Conservation (phyloP, 257 asterid genomes). For the Phtheirospermum japonicum region DNA sequence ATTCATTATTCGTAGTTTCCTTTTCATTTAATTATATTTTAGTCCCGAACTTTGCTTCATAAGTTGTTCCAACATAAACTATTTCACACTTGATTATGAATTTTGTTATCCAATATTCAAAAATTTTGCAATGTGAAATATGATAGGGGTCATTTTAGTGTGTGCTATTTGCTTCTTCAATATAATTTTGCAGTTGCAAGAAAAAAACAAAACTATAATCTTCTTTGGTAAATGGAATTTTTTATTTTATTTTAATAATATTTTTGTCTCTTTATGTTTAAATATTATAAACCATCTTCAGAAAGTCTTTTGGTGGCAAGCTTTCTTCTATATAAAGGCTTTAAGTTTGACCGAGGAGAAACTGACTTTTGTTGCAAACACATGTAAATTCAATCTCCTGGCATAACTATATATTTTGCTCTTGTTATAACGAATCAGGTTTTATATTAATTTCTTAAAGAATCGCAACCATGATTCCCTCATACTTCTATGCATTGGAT, state of each 20-base stretch:
- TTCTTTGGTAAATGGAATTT: not conserved
- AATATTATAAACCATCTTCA: not conserved
- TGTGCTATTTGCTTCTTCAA: not conserved
- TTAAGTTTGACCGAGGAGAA: not conserved
- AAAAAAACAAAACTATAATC: not conserved
- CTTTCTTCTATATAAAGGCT: not conserved
- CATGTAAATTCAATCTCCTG: not conserved
- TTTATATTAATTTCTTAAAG: not conserved
- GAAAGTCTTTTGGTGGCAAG: not conserved
- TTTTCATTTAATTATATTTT: not conserved
- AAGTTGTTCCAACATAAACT: not conserved
- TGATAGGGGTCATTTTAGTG: not conserved
- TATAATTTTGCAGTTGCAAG: not conserved
- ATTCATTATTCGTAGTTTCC: not conserved
- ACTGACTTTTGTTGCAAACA: not conserved
- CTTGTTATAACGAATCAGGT: no score
- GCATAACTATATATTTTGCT: no score
- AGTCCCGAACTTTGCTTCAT: not conserved
- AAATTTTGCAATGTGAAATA: slow-evolving; percentile 1
- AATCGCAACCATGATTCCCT: not conserved
- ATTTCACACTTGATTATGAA: not conserved
- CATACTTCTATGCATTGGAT: not conserved
- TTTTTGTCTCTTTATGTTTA: no score
- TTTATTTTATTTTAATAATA: not conserved
- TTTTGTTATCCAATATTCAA: not conserved